Conservation (phyloP, 192 early-diverging fungal genomes). For the Backusella parvicylindrica region DNA sequence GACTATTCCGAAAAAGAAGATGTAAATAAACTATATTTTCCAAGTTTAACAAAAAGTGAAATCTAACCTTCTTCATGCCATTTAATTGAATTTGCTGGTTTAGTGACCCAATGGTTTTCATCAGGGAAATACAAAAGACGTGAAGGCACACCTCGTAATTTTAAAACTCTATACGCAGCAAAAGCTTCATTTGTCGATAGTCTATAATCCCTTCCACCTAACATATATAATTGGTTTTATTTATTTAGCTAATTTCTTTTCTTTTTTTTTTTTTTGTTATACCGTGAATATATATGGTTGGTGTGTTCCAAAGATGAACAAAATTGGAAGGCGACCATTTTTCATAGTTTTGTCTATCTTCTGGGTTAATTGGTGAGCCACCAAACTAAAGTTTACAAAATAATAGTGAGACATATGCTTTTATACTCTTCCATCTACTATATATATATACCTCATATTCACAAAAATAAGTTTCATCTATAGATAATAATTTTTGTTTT, state of each 20-base stretch:
- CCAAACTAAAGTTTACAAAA: conserved; percentile 42
- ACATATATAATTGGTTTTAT: background rate
- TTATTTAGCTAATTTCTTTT: conserved; percentile 6
- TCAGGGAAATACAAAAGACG: conserved; percentile 74
- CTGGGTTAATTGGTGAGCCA: conserved; percentile 55
- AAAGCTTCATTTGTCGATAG: conserved; percentile 67
- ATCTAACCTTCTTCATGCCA: conserved; percentile 68
- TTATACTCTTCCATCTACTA: background rate
- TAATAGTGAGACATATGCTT: conserved; percentile 1
- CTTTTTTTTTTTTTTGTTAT: no score
- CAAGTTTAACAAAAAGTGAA: no score
- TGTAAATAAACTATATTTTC: background rate
- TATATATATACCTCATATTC: conserved; percentile 54
- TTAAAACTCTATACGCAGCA: conserved; percentile 68
- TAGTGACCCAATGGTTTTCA: conserved; percentile 61
- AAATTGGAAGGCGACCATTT: conserved; percentile 64
- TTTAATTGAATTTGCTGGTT: conserved; percentile 69
- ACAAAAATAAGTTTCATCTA: conserved; percentile 76
- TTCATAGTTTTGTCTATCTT: conserved; percentile 54
- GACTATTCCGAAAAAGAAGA: background rate
- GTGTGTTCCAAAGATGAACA: conserved; percentile 68
- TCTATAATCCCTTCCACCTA: conserved; percentile 55
- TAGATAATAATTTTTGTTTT: background rate
- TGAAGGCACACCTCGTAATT: conserved; percentile 65
- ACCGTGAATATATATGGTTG: conserved; percentile 76